Conservation (phyloP, 2,329 filamentous ascomycete species). For the Hymenoscyphus scutula region DNA sequence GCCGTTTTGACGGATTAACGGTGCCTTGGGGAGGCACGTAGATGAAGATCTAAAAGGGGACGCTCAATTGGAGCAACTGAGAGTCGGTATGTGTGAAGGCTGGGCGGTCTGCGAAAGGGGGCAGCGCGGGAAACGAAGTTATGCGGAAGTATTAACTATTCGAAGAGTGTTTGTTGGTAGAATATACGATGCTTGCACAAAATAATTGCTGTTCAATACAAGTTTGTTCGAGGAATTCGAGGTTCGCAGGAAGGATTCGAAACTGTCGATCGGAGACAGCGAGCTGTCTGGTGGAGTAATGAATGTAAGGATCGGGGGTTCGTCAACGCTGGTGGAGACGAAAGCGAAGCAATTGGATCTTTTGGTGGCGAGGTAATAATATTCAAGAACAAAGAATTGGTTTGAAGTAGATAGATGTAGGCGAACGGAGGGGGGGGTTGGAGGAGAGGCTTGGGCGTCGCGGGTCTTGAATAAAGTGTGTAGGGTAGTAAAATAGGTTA, state of each 20-base stretch:
- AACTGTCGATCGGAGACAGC: neutral
- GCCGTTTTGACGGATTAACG: slow-evolving; percentile 73
- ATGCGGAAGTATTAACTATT: slow-evolving; percentile 15
- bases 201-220: slow-evolving; percentile 26
- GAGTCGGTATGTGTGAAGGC: slow-evolving; percentile 6
- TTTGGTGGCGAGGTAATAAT: slow-evolving; percentile 9
- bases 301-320: neutral
- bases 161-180: slow-evolving; percentile 10
- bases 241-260: neutral
- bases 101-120: neutral
- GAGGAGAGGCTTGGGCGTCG: slow-evolving; percentile 19
- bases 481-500: slow-evolving; percentile 13
- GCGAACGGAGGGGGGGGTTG: slow-evolving; percentile 31
- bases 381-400: slow-evolving; percentile 38
- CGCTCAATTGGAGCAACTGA: slow-evolving; percentile 20
- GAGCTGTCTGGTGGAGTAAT: neutral
- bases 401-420: slow-evolving; percentile 27
- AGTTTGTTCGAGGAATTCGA: slow-evolving; percentile 10
- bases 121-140: slow-evolving; percentile 2
- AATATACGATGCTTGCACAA: slow-evolving; percentile 24
- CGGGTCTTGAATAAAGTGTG: slow-evolving; percentile 23
- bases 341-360: neutral
- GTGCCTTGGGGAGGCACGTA: slow-evolving; percentile 37
- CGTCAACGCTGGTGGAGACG: neutral
- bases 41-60: slow-evolving; percentile 29